phyloP scores from a whole-genome alignment of 805 yeast species.

The Candida morakotiae region DNA sequence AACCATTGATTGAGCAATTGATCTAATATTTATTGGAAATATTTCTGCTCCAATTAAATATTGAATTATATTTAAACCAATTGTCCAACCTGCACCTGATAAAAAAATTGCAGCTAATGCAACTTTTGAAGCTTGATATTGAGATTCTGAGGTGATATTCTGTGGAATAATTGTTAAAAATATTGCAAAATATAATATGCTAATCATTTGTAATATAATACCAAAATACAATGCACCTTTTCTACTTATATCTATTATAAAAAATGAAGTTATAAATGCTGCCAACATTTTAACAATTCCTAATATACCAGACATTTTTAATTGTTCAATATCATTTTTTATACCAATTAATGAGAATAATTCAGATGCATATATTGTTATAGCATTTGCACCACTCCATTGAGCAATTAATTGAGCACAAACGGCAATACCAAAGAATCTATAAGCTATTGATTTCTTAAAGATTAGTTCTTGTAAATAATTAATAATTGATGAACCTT shows the following conservation, averaged over 20 bases:
- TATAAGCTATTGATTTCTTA: slow-evolving; percentile 36
- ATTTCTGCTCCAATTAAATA: slow-evolving; percentile 51
- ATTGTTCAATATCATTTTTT: slow-evolving; percentile 27
- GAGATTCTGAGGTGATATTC: slow-evolving; percentile 22
- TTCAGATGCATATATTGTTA: slow-evolving; percentile 52
- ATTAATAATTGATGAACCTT: not conserved
- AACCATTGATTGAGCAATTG: slow-evolving; percentile 43
- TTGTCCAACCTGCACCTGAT: slow-evolving; percentile 51
- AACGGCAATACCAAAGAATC: slow-evolving; percentile 38
- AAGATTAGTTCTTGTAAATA: slow-evolving; percentile 22
- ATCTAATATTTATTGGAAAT: slow-evolving; percentile 45
- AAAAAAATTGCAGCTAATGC: slow-evolving; percentile 47
- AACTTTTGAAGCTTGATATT: slow-evolving; percentile 36
- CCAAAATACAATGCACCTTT: slow-evolving; percentile 45
- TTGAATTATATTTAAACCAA: slow-evolving; percentile 53
- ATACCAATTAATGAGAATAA: slow-evolving; percentile 44
- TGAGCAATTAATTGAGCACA: slow-evolving; percentile 45
- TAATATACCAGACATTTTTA: slow-evolving; percentile 45
- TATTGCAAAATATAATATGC: slow-evolving; percentile 43
- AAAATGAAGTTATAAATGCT: slow-evolving; percentile 46
- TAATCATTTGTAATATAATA: slow-evolving; percentile 36
- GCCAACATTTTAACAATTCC: slow-evolving; percentile 48
- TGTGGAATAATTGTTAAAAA: slow-evolving; percentile 43
- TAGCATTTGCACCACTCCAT: slow-evolving; percentile 53
- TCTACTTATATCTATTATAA: slow-evolving; percentile 51